Base-by-base conservation (phyloP, 768 basidiomycete genomes). In the Tulasnella sp. region DNA sequence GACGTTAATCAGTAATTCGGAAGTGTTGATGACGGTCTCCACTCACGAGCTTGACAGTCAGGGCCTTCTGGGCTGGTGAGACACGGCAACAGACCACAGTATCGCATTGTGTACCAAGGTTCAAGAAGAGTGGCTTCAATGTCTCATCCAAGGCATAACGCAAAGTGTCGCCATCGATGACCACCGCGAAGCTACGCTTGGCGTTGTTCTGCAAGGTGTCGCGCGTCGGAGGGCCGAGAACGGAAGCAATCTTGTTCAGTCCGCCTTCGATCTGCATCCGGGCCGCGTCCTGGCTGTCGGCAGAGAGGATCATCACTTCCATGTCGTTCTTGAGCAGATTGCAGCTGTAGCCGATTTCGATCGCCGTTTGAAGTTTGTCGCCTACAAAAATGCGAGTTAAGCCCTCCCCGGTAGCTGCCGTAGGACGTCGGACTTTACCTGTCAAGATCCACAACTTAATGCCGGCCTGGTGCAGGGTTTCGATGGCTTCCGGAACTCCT, bases 371-470 rank as follows among this genome's bases (percentile, higher is more conserved):
- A 0, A 98, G 88, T 85, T 99, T 99, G 86, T 99, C 97, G 38
- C 97, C 94, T 93, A 81, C 5, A 52, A 38, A 34, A 80, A 79
- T 21, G 16, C 31, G 42, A 18, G 75, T 71, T 71, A 62, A 73
- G 21, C 8, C 72, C 52, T 34, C 31, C 31, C 36, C 16, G 56
- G 34, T 62, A 58, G 77, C 76, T 71, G 38, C 16, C 31, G 12
- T 62, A 24, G 34, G 9, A 39, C 21, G 52, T 9, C 44, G 84
- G 24, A 78, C 86, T 46, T n/a, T 79, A 93, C 94, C 96, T 46
- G 97, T 99, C 74, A 98, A 86, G 85, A 99, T 97, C 97, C 97
- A 99, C 2, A 99, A 85, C 86, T 98, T 99, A 87, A 99, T 98
- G 18, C 97, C 97, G 1, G 97, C 97, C 39, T 89, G 88, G 83